These are phyloP conservation scores for Carex myosuroides DNA, from an alignment of 176 grass and related monocot species.

Conservation along the genomic window DNA sequence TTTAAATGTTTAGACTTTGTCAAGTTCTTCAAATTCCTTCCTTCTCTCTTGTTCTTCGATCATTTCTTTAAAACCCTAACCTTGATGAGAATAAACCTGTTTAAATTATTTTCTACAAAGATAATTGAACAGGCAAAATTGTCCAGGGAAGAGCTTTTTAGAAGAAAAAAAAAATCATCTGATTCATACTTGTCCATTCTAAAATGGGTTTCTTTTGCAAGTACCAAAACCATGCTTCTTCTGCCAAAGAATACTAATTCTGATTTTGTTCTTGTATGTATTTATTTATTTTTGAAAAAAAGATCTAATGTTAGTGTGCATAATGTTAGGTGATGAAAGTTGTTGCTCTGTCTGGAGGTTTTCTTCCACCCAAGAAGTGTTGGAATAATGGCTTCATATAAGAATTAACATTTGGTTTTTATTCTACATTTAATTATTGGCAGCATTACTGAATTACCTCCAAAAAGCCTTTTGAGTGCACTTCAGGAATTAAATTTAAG, in stretches of 20 bases:
- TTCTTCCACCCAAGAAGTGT: constrained; percentile 33
- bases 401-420: constrained; percentile 8
- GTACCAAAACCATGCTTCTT: not conserved
- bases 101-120: no score
- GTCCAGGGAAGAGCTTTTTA: not conserved
- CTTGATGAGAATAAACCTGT: not conserved
- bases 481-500: not conserved
- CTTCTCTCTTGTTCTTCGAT: not conserved
- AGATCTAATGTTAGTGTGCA: not conserved
- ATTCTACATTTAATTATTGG: not conserved
- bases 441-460: not conserved
- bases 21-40: not conserved
- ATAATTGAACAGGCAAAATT: not conserved
- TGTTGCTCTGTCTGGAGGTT: constrained; percentile 84
- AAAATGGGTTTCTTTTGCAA: not conserved
- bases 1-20: not conserved
- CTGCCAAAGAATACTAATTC: not conserved
- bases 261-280: constrained; percentile 7
- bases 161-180: not conserved
- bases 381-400: not conserved
- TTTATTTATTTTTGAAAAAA: not conserved
- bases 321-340: constrained; percentile 60
- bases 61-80: not conserved
- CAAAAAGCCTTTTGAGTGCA: not conserved
- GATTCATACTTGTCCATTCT: not conserved